Conservation (phyloP, 1,284 basidiomycete species). For the Ceratobasidium sp. region DNA sequence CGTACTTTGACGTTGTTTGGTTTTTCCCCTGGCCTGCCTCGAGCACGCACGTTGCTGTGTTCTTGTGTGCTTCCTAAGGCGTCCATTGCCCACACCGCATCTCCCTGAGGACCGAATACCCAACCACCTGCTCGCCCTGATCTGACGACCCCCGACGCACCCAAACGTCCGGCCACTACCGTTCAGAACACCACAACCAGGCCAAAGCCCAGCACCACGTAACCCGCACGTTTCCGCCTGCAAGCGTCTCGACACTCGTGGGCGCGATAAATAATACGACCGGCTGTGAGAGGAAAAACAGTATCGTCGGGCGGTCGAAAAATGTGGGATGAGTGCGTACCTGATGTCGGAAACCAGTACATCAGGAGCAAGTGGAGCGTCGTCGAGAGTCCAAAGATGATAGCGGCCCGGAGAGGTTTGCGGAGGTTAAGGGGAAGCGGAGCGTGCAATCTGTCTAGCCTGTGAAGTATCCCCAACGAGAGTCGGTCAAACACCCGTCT, state of each 20-base stretch:
- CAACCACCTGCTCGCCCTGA: constrained; percentile 43
- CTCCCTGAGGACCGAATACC: constrained; percentile 45
- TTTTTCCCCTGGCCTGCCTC: no score
- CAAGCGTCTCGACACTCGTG: constrained; percentile 40
- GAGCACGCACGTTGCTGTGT: no score
- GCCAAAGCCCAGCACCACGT: constrained; percentile 43
- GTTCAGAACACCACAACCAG: constrained; percentile 47
- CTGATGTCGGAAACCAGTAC: constrained; percentile 33
- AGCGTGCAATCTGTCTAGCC: constrained; percentile 14
- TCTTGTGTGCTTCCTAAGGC: no score
- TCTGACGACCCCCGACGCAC: constrained; percentile 46
- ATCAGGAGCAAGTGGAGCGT: constrained; percentile 44
- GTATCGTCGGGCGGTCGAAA: constrained; percentile 36
- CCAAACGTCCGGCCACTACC: constrained; percentile 49
- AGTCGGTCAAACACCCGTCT: constrained; percentile 44
- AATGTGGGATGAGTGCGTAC: constrained; percentile 20
- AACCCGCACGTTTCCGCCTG: constrained; percentile 17
- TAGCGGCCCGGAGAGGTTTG: constrained; percentile 14
- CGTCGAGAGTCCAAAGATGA: constrained; percentile 43
- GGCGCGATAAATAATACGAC: constrained; percentile 45
- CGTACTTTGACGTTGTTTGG: no score
- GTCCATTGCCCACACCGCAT: constrained; percentile 45
- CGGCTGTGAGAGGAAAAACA: constrained; percentile 49
- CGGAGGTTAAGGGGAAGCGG: constrained; percentile 6
- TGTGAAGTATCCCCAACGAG: constrained; percentile 23